Evolutionary conservation across 2,329 filamentous ascomycete species (phyloP).

Genomic region (Dothideomycetes sp.): DNA sequence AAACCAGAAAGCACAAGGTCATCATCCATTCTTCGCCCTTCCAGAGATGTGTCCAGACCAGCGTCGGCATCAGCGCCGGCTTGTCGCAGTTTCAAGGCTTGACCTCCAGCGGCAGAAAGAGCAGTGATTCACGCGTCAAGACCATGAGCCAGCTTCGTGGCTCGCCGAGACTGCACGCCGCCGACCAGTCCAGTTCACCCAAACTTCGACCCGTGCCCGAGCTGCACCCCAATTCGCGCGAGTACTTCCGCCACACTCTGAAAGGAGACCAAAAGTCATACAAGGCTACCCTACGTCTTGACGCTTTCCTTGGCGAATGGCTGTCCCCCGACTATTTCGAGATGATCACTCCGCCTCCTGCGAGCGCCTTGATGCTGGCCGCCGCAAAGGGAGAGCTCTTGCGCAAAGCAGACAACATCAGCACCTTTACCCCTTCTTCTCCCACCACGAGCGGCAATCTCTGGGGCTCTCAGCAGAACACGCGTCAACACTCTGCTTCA

Average conservation of each 20-base stretch:
- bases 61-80: constrained; percentile 77
- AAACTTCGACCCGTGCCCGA: constrained; percentile 27
- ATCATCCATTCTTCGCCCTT: constrained; percentile 92
- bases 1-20: constrained; percentile 59
- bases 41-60: constrained; percentile 84
- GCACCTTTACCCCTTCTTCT: constrained; percentile 33
- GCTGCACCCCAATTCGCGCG: constrained; percentile 20
- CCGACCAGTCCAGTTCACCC: constrained; percentile 20
- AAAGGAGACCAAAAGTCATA: constrained; percentile 28
- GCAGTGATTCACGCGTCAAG: constrained; percentile 21
- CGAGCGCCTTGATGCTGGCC: constrained; percentile 77
- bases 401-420: constrained; percentile 59
- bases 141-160: constrained; percentile 23
- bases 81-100: constrained; percentile 56
- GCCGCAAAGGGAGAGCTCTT: constrained; percentile 81
- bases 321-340: constrained; percentile 89
- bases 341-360: constrained; percentile 78
- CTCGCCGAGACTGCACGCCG: constrained; percentile 24
- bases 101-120: constrained; percentile 21
- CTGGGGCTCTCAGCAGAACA: constrained; percentile 37
- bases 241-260: constrained; percentile 16
- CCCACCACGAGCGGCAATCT: constrained; percentile 25
- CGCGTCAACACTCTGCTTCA: constrained; percentile 13
- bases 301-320: constrained; percentile 94
- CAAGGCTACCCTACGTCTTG: constrained; percentile 64